phyloP scores from a whole-genome alignment of 2,329 filamentous ascomycete genomes.

The Stagonosporopsis cucurbitacearum region DNA sequence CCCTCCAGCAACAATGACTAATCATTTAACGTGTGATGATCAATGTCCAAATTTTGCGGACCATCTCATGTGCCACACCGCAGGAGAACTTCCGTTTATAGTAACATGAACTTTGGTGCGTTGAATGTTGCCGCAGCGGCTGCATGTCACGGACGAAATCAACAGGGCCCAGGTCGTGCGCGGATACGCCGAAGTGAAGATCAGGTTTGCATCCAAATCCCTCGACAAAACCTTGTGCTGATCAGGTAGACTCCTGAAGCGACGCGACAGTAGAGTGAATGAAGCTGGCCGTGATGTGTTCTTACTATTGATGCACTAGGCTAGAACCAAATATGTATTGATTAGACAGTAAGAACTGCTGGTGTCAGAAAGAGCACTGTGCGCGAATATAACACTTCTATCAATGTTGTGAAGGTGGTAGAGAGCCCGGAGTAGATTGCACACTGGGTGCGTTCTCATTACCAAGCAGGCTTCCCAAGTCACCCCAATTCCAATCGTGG shows the following conservation, averaged over 20 bases:
- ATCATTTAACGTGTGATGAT: too few relatives aligned
- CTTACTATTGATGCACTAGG: neutral
- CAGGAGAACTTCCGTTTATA: too few relatives aligned
- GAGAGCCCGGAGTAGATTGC: slow-evolving; percentile 16
- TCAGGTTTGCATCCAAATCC: neutral
- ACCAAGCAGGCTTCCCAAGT: slow-evolving; percentile 39
- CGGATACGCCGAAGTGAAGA: neutral
- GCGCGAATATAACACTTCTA: neutral
- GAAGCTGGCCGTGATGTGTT: neutral
- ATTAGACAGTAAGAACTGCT: neutral
- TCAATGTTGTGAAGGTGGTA: slow-evolving; percentile 8
- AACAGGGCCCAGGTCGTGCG: too few relatives aligned
- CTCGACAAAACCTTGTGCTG: neutral
- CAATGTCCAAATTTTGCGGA: too few relatives aligned
- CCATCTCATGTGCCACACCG: too few relatives aligned
- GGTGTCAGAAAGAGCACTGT: neutral
- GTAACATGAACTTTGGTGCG: neutral
- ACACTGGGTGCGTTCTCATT: slow-evolving; percentile 24
- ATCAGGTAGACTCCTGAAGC: neutral
- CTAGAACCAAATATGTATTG: neutral
- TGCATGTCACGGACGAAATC: neutral
- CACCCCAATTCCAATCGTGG: slow-evolving; percentile 46
- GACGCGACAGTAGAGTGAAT: too few relatives aligned
- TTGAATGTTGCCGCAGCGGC: neutral
- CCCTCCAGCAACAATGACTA: too few relatives aligned